Conservation (phyloP, 495 filamentous ascomycete species). For the Daldinia childiae region DNA sequence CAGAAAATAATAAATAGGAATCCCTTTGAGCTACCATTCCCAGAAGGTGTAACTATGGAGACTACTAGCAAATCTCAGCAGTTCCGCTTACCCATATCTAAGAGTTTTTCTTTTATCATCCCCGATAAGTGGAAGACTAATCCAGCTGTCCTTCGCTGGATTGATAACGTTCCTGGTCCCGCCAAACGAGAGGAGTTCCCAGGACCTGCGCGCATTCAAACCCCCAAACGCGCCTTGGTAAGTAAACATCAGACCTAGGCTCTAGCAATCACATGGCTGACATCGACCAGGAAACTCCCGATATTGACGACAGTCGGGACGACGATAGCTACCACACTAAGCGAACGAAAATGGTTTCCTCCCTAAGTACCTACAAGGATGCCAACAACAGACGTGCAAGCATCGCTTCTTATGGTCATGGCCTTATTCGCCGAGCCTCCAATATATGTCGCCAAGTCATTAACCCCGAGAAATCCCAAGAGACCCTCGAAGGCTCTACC, state of each 20-base stretch:
- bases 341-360: conserved; percentile 16
- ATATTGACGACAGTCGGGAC: neutral
- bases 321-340: conserved; percentile 30
- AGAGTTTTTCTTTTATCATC: conserved; percentile 32
- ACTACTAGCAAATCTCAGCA: conserved; percentile 2
- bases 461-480: neutral
- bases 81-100: conserved; percentile 24
- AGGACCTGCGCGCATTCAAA: conserved; percentile 21
- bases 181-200: conserved; percentile 18
- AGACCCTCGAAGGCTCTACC: neutral
- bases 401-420: conserved; percentile 9
- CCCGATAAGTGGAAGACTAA: conserved; percentile 31
- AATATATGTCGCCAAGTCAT: conserved; percentile 16
- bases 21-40: neutral
- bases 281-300: conserved; percentile 14
- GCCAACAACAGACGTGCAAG: conserved; percentile 11
- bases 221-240: conserved; percentile 37
- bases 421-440: conserved; percentile 26
- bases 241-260: neutral
- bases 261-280: neutral
- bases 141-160: conserved; percentile 30
- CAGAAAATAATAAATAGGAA: neutral
- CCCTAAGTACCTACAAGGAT: neutral
- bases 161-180: conserved; percentile 27
- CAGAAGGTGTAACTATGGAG: neutral